Percentiles rank a stretch among this genome's conserved stretches.
These are phyloP conservation scores for Agarophyton chilense DNA, from an alignment of 23 red algal species.

Conservation along the genomic window DNA sequence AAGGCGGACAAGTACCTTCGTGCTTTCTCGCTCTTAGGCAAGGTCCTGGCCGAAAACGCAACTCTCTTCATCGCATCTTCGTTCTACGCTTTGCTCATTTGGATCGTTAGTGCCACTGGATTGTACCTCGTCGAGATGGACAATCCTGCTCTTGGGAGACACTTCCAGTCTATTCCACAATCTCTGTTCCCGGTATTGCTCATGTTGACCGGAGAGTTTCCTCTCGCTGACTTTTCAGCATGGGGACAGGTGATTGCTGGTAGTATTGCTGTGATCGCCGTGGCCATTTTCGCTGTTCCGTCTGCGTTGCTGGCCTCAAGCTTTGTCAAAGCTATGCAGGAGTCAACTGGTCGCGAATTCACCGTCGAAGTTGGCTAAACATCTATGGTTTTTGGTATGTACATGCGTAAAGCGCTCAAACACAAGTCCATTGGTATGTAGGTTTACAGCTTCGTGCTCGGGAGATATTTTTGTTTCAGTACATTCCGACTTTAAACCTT, in stretches of 20 bases:
- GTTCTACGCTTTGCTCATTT: constrained; percentile 67
- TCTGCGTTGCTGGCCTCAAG: constrained; percentile 70
- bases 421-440: not conserved
- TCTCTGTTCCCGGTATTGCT: constrained; percentile 69
- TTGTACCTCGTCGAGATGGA: constrained; percentile 67
- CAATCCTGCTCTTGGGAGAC: constrained; percentile 68
- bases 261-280: constrained; percentile 73
- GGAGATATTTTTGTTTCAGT: not conserved
- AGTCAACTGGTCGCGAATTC: constrained; percentile 63
- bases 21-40: constrained; percentile 73
- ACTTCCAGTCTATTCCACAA: constrained; percentile 80
- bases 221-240: constrained; percentile 67
- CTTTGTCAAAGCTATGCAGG: constrained; percentile 87
- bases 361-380: constrained; percentile 77
- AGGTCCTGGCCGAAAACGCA: constrained; percentile 76
- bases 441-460: not conserved
- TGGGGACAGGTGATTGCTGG: constrained; percentile 68
- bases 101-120: constrained; percentile 60
- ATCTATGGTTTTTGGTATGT: not conserved
- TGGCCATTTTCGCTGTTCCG: constrained; percentile 81
- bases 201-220: constrained; percentile 87
- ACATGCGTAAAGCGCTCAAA: not conserved
- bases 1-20: constrained; percentile 86
- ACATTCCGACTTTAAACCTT: not conserved
- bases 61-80: constrained; percentile 78